Conservation (phyloP, 805 yeast genomes). For the Sugiyamaella americana region DNA sequence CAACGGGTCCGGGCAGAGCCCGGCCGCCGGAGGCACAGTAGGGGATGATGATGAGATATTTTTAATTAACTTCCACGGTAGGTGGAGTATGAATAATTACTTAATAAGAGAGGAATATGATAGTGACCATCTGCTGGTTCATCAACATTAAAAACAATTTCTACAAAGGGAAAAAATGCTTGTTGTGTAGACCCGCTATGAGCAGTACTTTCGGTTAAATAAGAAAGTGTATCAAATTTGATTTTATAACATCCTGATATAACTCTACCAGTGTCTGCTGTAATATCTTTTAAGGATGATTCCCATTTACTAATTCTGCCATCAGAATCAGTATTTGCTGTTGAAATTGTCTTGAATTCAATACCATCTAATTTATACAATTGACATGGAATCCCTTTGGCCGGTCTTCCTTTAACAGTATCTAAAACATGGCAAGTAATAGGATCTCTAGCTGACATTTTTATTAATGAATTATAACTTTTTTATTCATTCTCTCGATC, state of each 20-base stretch:
- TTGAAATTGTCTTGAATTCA: slow-evolving; percentile 45
- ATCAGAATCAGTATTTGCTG: slow-evolving; percentile 66
- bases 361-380: slow-evolving; percentile 22
- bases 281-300: slow-evolving; percentile 38
- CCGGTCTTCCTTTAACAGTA: slow-evolving; percentile 80
- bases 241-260: slow-evolving; percentile 45
- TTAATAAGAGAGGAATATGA: slow-evolving; percentile 79
- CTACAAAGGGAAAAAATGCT: slow-evolving; percentile 85
- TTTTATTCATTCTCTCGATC: too few species aligned
- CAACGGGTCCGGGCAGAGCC: too few species aligned
- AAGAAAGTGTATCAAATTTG: slow-evolving; percentile 67
- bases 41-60: too few species aligned
- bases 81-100: slow-evolving; percentile 85
- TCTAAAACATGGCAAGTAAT: slow-evolving; percentile 88
- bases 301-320: slow-evolving; percentile 76
- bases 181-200: slow-evolving; percentile 30
- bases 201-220: slow-evolving; percentile 35
- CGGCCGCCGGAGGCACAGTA: too few species aligned
- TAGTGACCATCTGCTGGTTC: slow-evolving; percentile 72
- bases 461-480: too few species aligned
- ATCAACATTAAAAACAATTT: slow-evolving; percentile 63
- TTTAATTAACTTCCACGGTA: slow-evolving; percentile 81
- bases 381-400: slow-evolving; percentile 64
- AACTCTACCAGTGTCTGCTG: slow-evolving; percentile 47
- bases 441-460: slow-evolving; percentile 1